Evolutionary conservation across 352 stramenopile genomes (phyloP).

Genomic region (Globisporangium lucens): DNA sequence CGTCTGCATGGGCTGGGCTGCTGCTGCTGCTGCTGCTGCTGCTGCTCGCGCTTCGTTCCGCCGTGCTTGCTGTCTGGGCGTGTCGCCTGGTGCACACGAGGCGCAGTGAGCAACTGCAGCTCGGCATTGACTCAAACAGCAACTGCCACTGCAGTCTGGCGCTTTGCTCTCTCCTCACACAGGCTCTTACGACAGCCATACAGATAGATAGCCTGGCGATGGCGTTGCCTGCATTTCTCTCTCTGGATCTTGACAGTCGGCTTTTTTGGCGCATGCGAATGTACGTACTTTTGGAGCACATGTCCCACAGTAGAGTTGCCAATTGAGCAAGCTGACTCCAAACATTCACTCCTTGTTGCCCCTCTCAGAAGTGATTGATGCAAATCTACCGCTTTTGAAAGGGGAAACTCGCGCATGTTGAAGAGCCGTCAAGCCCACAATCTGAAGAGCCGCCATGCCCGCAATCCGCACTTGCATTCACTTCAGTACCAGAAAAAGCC

Average conservation of each 20-base stretch:
- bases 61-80: not conserved
- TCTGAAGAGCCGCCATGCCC: not conserved
- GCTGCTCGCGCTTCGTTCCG: not conserved
- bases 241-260: conserved; percentile 3
- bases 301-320: not conserved
- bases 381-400: not conserved
- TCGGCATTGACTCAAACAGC: not conserved
- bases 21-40: not conserved
- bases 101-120: not conserved
- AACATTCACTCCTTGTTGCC: not conserved
- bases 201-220: not conserved
- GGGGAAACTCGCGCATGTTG: not conserved
- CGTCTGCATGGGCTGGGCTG: conserved; percentile 1
- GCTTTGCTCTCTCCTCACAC: not conserved
- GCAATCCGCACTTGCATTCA: not conserved
- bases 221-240: not conserved
- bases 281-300: not conserved
- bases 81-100: not conserved
- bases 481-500: not conserved
- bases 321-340: not conserved
- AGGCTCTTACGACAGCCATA: conserved; percentile 1
- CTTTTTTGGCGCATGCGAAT: not conserved
- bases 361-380: not conserved
- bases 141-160: not conserved
- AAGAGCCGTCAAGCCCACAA: not conserved